A percentile compares a stretch with the other conserved stretches of the same genome.
These are phyloP conservation scores for Celoporthe dispersa DNA, from an alignment of 2,329 filamentous ascomycete genomes.

Conservation along the genomic window DNA sequence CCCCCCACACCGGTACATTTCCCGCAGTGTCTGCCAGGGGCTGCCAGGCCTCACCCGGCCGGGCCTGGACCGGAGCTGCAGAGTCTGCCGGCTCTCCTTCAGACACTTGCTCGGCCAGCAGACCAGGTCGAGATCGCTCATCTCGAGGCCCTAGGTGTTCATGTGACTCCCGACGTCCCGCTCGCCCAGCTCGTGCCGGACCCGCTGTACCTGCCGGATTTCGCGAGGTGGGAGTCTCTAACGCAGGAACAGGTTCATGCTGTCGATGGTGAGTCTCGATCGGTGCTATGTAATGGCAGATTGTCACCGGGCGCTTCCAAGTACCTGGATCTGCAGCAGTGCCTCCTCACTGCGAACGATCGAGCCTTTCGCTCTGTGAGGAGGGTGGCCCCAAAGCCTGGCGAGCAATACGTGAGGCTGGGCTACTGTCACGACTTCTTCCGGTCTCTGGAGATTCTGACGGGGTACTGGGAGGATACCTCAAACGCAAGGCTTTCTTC, in stretches of 20 bases:
- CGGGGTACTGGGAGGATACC: conserved; percentile 66
- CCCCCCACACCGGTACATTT: conserved; percentile 59
- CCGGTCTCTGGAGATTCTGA: conserved; percentile 63
- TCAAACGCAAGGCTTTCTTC: conserved; percentile 42
- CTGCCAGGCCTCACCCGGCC: conserved; percentile 24
- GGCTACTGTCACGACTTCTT: conserved; percentile 71
- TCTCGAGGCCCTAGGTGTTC: conserved; percentile 61
- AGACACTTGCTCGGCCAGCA: conserved; percentile 56
- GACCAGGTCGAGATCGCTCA: conserved; percentile 52
- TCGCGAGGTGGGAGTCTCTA: conserved; percentile 55
- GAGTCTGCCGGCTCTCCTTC: conserved; percentile 50
- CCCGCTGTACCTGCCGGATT: conserved; percentile 56
- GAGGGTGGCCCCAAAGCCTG: conserved; percentile 58
- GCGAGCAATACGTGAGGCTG: conserved; percentile 57
- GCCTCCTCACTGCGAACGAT: conserved; percentile 61
- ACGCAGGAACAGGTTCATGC: conserved; percentile 54
- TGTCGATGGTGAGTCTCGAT: conserved; percentile 53
- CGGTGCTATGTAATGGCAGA: conserved; percentile 56
- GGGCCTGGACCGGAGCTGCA: conserved; percentile 12
- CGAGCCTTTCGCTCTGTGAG: conserved; percentile 65
- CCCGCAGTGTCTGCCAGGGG: conserved; percentile 47
- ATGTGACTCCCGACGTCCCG: conserved; percentile 56
- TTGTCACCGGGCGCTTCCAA: conserved; percentile 60
- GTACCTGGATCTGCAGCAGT: conserved; percentile 62
- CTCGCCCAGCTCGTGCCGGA: conserved; percentile 58